A percentile compares a stretch with the other conserved stretches of the same genome.
phyloP scores from a whole-genome alignment of 305 asterid species.

The Salvia sclarea region DNA sequence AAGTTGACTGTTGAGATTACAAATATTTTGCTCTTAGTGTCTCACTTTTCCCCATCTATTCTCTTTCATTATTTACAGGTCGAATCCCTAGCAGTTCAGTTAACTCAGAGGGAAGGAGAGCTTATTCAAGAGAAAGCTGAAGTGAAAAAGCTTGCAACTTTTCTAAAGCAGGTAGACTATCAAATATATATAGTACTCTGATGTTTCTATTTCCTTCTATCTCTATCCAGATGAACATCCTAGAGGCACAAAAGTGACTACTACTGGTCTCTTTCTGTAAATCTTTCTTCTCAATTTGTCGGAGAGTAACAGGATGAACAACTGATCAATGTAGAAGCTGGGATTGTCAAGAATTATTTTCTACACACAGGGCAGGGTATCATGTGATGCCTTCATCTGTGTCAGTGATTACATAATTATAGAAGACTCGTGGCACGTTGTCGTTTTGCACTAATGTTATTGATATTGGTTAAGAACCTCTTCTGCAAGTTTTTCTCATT shows the following conservation, averaged over 20 bases:
- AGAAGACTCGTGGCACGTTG: not conserved
- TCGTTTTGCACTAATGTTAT: not conserved
- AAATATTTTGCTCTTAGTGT: slow-evolving; percentile 1
- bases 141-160: slow-evolving; percentile 90
- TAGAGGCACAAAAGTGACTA: not conserved
- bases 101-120: slow-evolving; percentile 95
- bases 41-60: slow-evolving; percentile 19
- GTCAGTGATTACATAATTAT: not conserved
- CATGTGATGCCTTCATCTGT: not conserved
- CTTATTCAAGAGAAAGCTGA: slow-evolving; percentile 90
- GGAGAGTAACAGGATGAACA: slow-evolving; percentile 3
- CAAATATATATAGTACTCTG: not conserved
- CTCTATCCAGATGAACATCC: not conserved
- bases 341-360: not conserved
- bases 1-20: slow-evolving; percentile 14
- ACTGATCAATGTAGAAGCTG: not conserved
- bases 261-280: not conserved
- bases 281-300: slow-evolving; percentile 1
- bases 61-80: slow-evolving; percentile 48
- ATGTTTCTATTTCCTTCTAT: not conserved
- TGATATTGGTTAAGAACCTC: slow-evolving; percentile 2
- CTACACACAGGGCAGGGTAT: not conserved
- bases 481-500: not conserved
- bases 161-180: slow-evolving; percentile 76
- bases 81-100: slow-evolving; percentile 86